Percentiles rank a stretch among this genome's conserved stretches.
These are phyloP conservation scores for Jatropha multifida DNA, from an alignment of 441 rosid species.

Conservation along the genomic window DNA sequence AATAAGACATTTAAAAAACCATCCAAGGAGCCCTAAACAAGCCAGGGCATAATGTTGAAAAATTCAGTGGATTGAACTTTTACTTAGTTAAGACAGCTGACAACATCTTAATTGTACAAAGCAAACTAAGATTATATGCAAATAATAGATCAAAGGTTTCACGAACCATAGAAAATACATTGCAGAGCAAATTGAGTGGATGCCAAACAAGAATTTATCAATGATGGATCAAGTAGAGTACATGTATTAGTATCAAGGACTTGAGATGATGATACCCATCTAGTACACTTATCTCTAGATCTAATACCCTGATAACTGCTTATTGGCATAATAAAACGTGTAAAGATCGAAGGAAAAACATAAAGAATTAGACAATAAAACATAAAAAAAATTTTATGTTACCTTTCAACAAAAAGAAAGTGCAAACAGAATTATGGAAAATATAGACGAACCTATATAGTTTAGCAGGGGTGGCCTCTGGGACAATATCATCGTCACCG, in stretches of 20 bases:
- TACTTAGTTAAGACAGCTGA: not conserved
- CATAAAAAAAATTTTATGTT: not conserved
- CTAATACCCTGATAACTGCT: not conserved
- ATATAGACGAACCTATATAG: conserved; percentile 58
- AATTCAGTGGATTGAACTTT: not conserved
- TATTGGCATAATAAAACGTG: not conserved
- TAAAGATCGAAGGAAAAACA: not conserved
- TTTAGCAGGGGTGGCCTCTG: conserved; percentile 72
- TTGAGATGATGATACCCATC: not conserved
- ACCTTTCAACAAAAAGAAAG: not conserved
- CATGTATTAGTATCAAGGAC: not conserved
- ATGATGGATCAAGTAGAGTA: not conserved
- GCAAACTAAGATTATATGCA: not conserved
- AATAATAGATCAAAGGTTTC: not conserved
- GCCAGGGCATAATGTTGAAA: not conserved
- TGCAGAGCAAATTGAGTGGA: conserved; percentile 1
- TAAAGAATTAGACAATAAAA: not conserved
- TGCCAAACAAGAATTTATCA: not conserved
- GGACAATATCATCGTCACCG: conserved; percentile 71
- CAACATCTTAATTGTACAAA: not conserved
- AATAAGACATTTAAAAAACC: not conserved
- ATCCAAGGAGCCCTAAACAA: not conserved
- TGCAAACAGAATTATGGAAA: conserved; percentile 15
- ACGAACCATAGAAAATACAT: not conserved
- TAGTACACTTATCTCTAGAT: not conserved